Percentiles rank a stretch among this genome's conserved stretches.
These are phyloP conservation scores for Boletus tomentosulus DNA, from an alignment of 768 basidiomycete genomes.

Conservation along the genomic window DNA sequence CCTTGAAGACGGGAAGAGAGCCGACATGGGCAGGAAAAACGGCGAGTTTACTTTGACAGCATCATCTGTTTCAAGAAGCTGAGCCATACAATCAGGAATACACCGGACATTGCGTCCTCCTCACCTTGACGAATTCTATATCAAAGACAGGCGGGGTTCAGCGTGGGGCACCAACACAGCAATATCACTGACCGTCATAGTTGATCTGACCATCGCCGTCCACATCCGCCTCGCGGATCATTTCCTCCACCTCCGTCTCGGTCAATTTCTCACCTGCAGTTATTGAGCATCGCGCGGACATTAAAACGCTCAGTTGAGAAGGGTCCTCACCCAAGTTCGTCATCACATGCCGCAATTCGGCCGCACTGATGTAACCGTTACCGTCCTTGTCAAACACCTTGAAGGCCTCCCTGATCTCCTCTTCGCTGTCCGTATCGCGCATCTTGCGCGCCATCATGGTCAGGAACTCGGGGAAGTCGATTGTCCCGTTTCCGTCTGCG, in stretches of 20 bases:
- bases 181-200: slow-evolving; percentile 58
- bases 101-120: slow-evolving; percentile 5
- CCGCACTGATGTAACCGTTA: slow-evolving; percentile 83
- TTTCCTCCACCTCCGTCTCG: slow-evolving; percentile 87
- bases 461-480: slow-evolving; percentile 82
- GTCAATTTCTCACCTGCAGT: slow-evolving; percentile 76
- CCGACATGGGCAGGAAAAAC: slow-evolving; percentile 14
- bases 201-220: slow-evolving; percentile 95
- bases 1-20: slow-evolving; percentile 4
- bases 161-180: background rate
- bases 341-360: slow-evolving; percentile 91
- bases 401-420: slow-evolving; percentile 96
- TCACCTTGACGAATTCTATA: slow-evolving; percentile 74
- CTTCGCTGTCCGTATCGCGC: slow-evolving; percentile 89
- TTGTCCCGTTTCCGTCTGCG: slow-evolving; percentile 82
- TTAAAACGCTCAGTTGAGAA: background rate
- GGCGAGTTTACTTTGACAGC: slow-evolving; percentile 54
- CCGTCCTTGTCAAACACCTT: slow-evolving; percentile 96
- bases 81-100: slow-evolving; percentile 4
- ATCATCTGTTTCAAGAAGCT: slow-evolving; percentile 52
- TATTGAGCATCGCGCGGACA: slow-evolving; percentile 2
- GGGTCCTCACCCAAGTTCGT: slow-evolving; percentile 66
- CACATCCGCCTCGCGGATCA: slow-evolving; percentile 95
- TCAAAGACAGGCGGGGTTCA: background rate
- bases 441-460: slow-evolving; percentile 86